Conservation (phyloP, 805 yeast genomes). For the Kodamaea laetipori region DNA sequence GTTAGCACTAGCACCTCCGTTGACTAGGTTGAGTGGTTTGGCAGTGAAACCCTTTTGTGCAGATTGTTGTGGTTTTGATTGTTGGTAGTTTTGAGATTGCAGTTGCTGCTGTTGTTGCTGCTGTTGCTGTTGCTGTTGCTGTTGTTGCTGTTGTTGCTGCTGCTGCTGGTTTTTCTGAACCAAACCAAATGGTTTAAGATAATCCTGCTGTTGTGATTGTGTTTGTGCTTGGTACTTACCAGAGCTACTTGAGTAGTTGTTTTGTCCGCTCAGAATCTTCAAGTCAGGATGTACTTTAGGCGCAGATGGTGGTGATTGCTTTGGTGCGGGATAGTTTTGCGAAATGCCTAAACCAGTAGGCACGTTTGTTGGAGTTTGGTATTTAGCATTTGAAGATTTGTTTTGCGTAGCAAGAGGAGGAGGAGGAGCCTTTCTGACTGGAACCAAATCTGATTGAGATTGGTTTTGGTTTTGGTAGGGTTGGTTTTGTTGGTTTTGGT, state of each 20-base stretch:
- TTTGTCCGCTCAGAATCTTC: constrained; percentile 30
- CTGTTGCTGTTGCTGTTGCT: constrained; percentile 9
- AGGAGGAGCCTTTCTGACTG: constrained; percentile 58
- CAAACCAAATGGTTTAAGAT: constrained; percentile 24
- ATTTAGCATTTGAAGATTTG: constrained; percentile 7
- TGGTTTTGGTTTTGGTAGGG: constrained; percentile 10
- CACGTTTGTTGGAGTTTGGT: constrained; percentile 14
- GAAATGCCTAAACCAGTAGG: constrained; percentile 29
- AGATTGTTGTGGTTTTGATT: constrained; percentile 6
- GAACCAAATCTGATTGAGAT: constrained; percentile 33
- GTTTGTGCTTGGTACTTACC: constrained; percentile 1
- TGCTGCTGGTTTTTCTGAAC: constrained; percentile 15
- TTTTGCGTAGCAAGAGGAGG: constrained; percentile 38
- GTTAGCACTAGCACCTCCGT: constrained; percentile 9
- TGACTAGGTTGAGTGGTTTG: constrained; percentile 17
- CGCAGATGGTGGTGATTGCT: constrained; percentile 33
- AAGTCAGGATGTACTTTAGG: constrained; percentile 30
- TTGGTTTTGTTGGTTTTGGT: constrained; percentile 15
- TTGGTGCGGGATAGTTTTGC: constrained; percentile 26
- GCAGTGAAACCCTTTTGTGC: constrained; percentile 11
- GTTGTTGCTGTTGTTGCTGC: constrained; percentile 14
- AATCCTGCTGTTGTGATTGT: constrained; percentile 10
- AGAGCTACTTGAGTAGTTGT: constrained; percentile 23
- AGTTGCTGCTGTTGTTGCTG: constrained; percentile 12
- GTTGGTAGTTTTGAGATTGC: constrained; percentile 9